A percentile compares a stretch with the other conserved stretches of the same genome.
These are phyloP conservation scores for Leccinum pachyderme DNA, from an alignment of 1,284 basidiomycete species.

Conservation along the genomic window DNA sequence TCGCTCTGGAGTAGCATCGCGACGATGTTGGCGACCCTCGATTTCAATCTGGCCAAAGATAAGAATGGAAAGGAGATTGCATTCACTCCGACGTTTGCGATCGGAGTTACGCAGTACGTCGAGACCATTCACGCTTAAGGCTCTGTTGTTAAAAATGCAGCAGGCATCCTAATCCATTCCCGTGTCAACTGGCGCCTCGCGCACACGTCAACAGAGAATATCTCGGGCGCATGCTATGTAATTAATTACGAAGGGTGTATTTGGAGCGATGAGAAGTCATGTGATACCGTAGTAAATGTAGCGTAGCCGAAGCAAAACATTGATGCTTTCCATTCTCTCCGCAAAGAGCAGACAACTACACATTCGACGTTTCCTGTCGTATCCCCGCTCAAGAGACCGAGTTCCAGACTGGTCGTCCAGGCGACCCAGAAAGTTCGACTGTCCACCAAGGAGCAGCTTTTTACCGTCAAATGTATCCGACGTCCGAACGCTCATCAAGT, in stretches of 20 bases:
- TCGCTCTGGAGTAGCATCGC: constrained; percentile 20
- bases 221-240: neutral
- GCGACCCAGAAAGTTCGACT: neutral
- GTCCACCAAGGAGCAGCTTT: neutral
- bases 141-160: neutral
- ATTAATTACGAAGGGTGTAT: too few species aligned
- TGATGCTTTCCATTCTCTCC: too few species aligned
- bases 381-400: neutral
- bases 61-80: constrained; percentile 11
- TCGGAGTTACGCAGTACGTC: constrained; percentile 8
- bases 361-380: too few species aligned
- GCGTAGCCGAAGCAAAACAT: too few species aligned
- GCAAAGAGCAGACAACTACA: too few species aligned
- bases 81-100: constrained; percentile 10
- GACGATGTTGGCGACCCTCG: constrained; percentile 19
- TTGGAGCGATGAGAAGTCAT: too few species aligned
- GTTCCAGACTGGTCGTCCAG: neutral
- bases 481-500: constrained; percentile 18
- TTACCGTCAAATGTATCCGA: constrained; percentile 8
- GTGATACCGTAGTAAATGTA: too few species aligned
- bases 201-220: neutral
- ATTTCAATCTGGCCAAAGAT: constrained; percentile 15
- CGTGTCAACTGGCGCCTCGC: neutral
- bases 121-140: neutral
- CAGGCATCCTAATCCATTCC: constrained; percentile 3